Conservation (phyloP, 805 yeast genomes). For the Debaryomyces hansenii region DNA sequence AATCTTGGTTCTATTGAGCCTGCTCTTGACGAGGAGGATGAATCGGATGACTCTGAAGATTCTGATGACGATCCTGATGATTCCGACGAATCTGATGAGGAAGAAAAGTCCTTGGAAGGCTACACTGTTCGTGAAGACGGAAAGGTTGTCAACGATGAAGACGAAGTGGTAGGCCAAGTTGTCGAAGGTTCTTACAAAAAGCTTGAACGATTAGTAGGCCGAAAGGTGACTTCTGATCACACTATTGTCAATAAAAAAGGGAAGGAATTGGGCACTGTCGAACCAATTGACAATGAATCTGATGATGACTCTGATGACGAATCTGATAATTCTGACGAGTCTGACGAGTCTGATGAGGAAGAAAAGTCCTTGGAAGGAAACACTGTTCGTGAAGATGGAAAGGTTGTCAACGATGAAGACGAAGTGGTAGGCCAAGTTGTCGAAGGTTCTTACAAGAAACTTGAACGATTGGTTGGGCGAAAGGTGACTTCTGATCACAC, state of each 20-base stretch:
- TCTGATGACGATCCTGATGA: no score
- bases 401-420: conserved; percentile 1
- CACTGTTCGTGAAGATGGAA: conserved; percentile 1
- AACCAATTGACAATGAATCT: background rate
- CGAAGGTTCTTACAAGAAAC: conserved; percentile 1
- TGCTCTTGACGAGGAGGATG: background rate
- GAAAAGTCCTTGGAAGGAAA: background rate
- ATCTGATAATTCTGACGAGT: no score
- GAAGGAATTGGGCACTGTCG: conserved; percentile 1
- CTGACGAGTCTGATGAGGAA: background rate
- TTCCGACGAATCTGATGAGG: no score
- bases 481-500: conserved; percentile 2
- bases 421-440: conserved; percentile 2
- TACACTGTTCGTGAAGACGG: no score
- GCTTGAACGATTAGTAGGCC: conserved; percentile 1
- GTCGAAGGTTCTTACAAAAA: conserved; percentile 2
- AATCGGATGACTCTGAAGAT: background rate
- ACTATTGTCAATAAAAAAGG: conserved; percentile 1
- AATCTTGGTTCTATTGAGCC: conserved; percentile 1
- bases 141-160: conserved; percentile 2
- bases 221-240: conserved; percentile 2
- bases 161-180: conserved; percentile 1
- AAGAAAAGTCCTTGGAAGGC: no score
- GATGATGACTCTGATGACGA: conserved; percentile 1
- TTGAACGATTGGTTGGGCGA: conserved; percentile 1